These are phyloP conservation scores for Penicillium frequentans DNA, from an alignment of 2,329 filamentous ascomycete genomes.

Conservation along the genomic window DNA sequence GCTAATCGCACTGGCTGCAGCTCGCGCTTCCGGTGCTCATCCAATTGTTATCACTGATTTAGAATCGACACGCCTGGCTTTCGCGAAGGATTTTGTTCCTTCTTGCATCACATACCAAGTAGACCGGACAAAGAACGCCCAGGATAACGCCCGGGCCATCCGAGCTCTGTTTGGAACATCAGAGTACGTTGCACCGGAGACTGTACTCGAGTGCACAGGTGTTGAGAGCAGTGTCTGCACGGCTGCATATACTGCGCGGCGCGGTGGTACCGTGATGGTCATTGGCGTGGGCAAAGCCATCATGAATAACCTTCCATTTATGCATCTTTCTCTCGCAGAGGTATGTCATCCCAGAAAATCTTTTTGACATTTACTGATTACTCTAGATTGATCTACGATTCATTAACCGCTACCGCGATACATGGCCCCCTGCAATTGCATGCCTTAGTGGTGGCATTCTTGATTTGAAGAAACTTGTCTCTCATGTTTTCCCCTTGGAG, in stretches of 20 bases:
- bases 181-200: constrained; percentile 59
- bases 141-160: constrained; percentile 55
- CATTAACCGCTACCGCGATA: constrained; percentile 70
- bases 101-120: constrained; percentile 56
- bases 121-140: constrained; percentile 44
- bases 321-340: constrained; percentile 64
- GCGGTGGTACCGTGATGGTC: constrained; percentile 62
- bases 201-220: constrained; percentile 66
- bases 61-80: constrained; percentile 56
- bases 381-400: constrained; percentile 66
- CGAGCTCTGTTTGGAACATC: constrained; percentile 53
- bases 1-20: constrained; percentile 54
- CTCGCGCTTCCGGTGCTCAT: constrained; percentile 62
- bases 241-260: constrained; percentile 56
- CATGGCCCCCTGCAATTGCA: constrained; percentile 66
- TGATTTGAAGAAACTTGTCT: constrained; percentile 62
- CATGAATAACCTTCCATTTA: constrained; percentile 67
- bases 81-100: constrained; percentile 60
- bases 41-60: constrained; percentile 66
- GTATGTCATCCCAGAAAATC: constrained; percentile 14
- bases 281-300: constrained; percentile 63
- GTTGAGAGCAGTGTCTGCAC: constrained; percentile 64
- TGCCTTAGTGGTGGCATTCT: constrained; percentile 61
- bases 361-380: neutral
- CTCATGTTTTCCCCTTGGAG: constrained; percentile 64